Percentiles rank a stretch among this genome's conserved stretches.
Evolutionary conservation across 2,329 filamentous ascomycete species (phyloP).

Genomic region (Ophiosphaerella narmari): DNA sequence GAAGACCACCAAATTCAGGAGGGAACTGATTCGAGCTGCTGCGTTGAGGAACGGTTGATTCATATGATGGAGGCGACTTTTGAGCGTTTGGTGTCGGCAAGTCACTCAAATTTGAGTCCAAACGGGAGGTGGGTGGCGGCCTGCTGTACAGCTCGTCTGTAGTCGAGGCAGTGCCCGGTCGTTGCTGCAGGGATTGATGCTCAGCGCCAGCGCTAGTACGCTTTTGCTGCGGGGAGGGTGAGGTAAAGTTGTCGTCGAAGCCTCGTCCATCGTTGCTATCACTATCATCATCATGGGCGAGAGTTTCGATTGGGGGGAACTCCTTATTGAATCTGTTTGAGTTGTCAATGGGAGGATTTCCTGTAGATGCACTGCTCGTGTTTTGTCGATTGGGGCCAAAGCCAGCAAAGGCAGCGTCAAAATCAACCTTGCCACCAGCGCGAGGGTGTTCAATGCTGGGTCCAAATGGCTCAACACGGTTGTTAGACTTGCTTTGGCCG

Average conservation of each 20-base stretch:
- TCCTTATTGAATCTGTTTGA: slow-evolving; percentile 69
- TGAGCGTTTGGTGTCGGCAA: slow-evolving; percentile 61
- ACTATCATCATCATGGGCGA: slow-evolving; percentile 82
- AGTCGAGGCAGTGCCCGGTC: slow-evolving; percentile 32
- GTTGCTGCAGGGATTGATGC: slow-evolving; percentile 30
- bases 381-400: slow-evolving; percentile 63
- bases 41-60: slow-evolving; percentile 49
- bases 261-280: slow-evolving; percentile 71
- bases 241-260: slow-evolving; percentile 91
- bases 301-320: slow-evolving; percentile 90
- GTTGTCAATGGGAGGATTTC: slow-evolving; percentile 35
- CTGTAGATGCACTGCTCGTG: slow-evolving; percentile 46
- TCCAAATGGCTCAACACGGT: slow-evolving; percentile 50
- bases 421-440: slow-evolving; percentile 70
- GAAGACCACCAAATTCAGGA: slow-evolving; percentile 59
- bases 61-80: slow-evolving; percentile 62
- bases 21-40: slow-evolving; percentile 55
- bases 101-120: slow-evolving; percentile 43
- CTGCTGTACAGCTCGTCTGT: slow-evolving; percentile 37
- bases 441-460: slow-evolving; percentile 38
- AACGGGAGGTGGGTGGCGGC: slow-evolving; percentile 41
- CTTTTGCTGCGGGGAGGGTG: slow-evolving; percentile 55
- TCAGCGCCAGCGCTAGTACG: slow-evolving; percentile 31
- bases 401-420: slow-evolving; percentile 82
- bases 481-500: slow-evolving; percentile 50